Evolutionary conservation across 345 rosid genomes (phyloP), one percentile per base, ranked within the genome.

Genomic region (Stellera chamaejasme): DNA sequence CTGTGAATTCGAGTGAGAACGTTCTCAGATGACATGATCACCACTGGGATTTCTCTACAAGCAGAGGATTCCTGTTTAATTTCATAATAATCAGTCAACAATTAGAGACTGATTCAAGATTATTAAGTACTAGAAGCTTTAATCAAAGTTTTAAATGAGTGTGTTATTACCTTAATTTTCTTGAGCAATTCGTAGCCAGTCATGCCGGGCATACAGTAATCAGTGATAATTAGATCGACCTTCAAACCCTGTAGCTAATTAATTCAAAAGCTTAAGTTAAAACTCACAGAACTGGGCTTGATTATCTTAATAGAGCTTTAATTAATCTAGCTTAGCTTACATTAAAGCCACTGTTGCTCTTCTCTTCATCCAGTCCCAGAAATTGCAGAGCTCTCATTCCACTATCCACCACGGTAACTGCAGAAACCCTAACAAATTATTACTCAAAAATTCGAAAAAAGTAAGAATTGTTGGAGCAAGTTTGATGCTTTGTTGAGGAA

Each of bases 121-220:
- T 28, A 26, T 5, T 42, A 1, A 50, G 2, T 41, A 10, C 43
- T 27, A 43, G 49, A 16, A 65, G 60, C 44, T 63, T 11, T 27
- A 12, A 53, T 13, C 10, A 6, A 2, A 19, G 23, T 11, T 43
- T 43, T 49, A 58, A 28, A n/a, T 46, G 12, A 6, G 23, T 19
- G 23, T 11, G 19, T 7, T 26, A 28, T 54, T 45, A 87, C 97
- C 96, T 93, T 93, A 45, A 93, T 77, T 64, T 88, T 88, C 79
- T 88, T 93, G 51, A 93, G 91, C 66, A 93, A 75, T 65, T 93
- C 99, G 59, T 88, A 93, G 13, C 99, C 99, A 10, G 94, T 88
- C 99, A 93, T 93, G 69, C 87, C 99, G 19, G 99, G 99, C 99
- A 93, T 93, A 36, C 97, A 93, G 60, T 93, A 93, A 60, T 93